phyloP scores from a whole-genome alignment of 2,329 filamentous ascomycete species.

The Pseudocercospora cruenta region DNA sequence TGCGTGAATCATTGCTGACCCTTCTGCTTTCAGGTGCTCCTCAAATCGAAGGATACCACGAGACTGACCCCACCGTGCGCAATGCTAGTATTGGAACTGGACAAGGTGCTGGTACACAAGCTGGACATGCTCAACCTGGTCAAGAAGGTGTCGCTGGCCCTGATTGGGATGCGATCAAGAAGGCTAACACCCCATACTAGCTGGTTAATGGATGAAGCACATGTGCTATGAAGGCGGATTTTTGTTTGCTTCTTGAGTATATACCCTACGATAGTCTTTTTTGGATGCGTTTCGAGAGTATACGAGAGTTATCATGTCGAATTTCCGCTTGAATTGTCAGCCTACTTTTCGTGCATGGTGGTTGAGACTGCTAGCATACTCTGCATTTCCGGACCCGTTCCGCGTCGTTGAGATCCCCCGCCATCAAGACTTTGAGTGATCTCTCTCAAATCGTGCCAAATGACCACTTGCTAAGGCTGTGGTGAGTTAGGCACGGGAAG shows the following conservation, averaged over 20 bases:
- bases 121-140: slow-evolving; percentile 9
- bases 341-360: background rate
- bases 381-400: background rate
- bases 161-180: slow-evolving; percentile 22
- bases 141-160: slow-evolving; percentile 16
- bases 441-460: background rate
- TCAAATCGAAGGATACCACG: slow-evolving; percentile 36
- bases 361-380: background rate
- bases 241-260: background rate
- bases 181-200: slow-evolving; percentile 16
- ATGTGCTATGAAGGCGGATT: background rate
- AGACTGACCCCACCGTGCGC: background rate
- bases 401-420: background rate
- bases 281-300: background rate
- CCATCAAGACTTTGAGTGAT: background rate
- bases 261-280: background rate
- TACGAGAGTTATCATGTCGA: background rate
- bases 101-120: background rate
- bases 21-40: slow-evolving; percentile 16
- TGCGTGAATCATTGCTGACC: too few relatives aligned
- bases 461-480: background rate
- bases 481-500: background rate
- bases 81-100: background rate
- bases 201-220: background rate
- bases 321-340: background rate